Base-by-base conservation (phyloP, 306 rosid species). In the Canavalia gladiata region DNA sequence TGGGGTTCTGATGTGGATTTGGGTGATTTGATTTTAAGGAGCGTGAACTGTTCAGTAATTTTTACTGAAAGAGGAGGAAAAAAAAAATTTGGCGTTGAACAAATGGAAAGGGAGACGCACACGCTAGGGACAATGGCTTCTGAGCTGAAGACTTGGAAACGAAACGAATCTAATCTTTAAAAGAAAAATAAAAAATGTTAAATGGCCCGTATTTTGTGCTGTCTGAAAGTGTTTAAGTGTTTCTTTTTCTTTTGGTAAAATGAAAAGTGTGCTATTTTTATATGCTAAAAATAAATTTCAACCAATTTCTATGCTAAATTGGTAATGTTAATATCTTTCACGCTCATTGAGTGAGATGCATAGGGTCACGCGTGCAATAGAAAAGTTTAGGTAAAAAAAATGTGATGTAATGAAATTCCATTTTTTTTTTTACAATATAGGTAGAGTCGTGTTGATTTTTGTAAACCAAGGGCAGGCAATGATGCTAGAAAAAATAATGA, bases 1-100 rank as follows among this genome's bases (percentile, higher is more conserved):
- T 31, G 8, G 34, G 78, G 28, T 31, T 76, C 25, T 81, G 88
- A 84, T 81, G 89, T 81, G 76, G 89, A 79, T 76, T 55, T 57
- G 68, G 77, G 25, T 74, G 59, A 63, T 57, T 54, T 68, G 66
- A 63, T 55, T 51, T 60, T 43, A 68, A 58, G 74, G 57, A 68
- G 71, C 41, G 41, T 37, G 2, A 2, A 37, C 77, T 37, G 75
- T 56, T 57, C 30, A 78, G 64, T 74, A 82, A 73, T 25, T 43
- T 73, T 60, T 18, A 51, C 42, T 60, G 47, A 64, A 45, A 25
- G 37, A 64, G 74, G 55, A 37, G 25, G 37, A 68, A 29, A 28
- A 50, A 42, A 58, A 8, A 55, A 35, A 83, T 49, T 79, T 83
- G 68, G 76, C 46, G 81, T 78, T 43, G 74, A 71, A 72, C 3